A percentile compares a stretch with the other conserved stretches of the same genome.
Conservation (phyloP, 805 yeast genomes). For the Candida loeiensis region DNA sequence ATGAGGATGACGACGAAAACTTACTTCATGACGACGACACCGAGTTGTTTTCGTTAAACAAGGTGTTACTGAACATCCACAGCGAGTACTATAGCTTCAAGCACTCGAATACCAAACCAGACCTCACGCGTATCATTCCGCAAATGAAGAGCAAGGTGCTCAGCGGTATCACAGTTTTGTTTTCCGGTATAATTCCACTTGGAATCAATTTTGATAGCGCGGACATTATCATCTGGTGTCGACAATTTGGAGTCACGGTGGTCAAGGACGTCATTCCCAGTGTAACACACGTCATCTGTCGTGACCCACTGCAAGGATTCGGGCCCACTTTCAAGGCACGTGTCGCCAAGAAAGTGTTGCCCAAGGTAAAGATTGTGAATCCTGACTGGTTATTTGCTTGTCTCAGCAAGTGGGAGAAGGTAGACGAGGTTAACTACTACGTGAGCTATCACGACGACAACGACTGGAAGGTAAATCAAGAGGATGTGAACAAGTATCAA, state of each 20-base stretch:
- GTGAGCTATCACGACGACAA: constrained; percentile 50
- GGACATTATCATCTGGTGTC: constrained; percentile 89
- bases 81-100: constrained; percentile 52
- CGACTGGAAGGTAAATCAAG: constrained; percentile 40
- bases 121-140: constrained; percentile 69
- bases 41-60: constrained; percentile 63
- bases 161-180: constrained; percentile 63
- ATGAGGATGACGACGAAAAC: constrained; percentile 41
- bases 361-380: constrained; percentile 70
- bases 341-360: constrained; percentile 63
- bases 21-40: constrained; percentile 75
- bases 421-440: constrained; percentile 57
- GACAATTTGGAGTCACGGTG: constrained; percentile 85
- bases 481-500: constrained; percentile 44
- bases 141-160: constrained; percentile 67
- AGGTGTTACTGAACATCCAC: constrained; percentile 64
- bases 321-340: constrained; percentile 76
- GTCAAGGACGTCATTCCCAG: constrained; percentile 63
- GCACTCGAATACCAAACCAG: constrained; percentile 38
- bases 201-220: constrained; percentile 69
- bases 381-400: constrained; percentile 93
- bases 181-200: constrained; percentile 89
- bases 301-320: constrained; percentile 50
- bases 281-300: constrained; percentile 87
- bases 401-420: constrained; percentile 71